These are phyloP conservation scores for Vigna radiata DNA, from an alignment of 306 rosid genomes.

Conservation along the genomic window DNA sequence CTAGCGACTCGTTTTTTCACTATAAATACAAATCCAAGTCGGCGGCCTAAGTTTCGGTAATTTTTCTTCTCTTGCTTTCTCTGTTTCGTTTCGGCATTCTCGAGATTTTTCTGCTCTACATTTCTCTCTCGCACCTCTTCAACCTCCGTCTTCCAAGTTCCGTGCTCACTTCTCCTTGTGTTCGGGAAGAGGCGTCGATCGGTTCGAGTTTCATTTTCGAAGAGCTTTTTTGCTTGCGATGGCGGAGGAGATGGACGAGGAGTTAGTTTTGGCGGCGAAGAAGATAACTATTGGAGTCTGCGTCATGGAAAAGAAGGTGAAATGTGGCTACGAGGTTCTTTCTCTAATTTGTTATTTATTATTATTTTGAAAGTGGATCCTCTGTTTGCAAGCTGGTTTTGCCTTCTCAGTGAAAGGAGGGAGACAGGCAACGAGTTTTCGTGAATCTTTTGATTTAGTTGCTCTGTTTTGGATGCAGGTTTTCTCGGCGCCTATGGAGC, in stretches of 20 bases:
- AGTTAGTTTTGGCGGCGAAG: slow-evolving; percentile 39
- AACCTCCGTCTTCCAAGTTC: not conserved
- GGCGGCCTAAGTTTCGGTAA: slow-evolving; percentile 3
- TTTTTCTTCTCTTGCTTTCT: slow-evolving; percentile 18
- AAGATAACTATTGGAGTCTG: slow-evolving; percentile 89
- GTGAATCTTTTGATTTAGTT: slow-evolving; percentile 40
- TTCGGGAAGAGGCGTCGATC: slow-evolving; percentile 11
- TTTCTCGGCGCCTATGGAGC: slow-evolving; percentile 87
- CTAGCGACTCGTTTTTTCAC: not conserved
- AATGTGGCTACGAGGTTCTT: slow-evolving; percentile 83
- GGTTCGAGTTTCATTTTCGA: slow-evolving; percentile 20
- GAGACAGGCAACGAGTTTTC: slow-evolving; percentile 20
- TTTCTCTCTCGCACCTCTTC: slow-evolving; percentile 20
- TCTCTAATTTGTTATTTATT: slow-evolving; percentile 27
- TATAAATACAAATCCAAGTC: slow-evolving; percentile 37
- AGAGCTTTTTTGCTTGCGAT: not conserved
- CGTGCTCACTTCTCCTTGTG: not conserved
- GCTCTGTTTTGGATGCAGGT: slow-evolving; percentile 62
- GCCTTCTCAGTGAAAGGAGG: slow-evolving; percentile 30
- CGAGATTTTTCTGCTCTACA: slow-evolving; percentile 25
- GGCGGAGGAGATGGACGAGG: slow-evolving; percentile 43
- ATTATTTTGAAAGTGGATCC: slow-evolving; percentile 40
- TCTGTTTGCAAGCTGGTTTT: slow-evolving; percentile 29
- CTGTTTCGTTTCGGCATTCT: slow-evolving; percentile 23
- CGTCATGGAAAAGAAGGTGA: slow-evolving; percentile 99